phyloP scores from a whole-genome alignment of 2,329 filamentous ascomycete species.

The Botrytis deweyae region DNA sequence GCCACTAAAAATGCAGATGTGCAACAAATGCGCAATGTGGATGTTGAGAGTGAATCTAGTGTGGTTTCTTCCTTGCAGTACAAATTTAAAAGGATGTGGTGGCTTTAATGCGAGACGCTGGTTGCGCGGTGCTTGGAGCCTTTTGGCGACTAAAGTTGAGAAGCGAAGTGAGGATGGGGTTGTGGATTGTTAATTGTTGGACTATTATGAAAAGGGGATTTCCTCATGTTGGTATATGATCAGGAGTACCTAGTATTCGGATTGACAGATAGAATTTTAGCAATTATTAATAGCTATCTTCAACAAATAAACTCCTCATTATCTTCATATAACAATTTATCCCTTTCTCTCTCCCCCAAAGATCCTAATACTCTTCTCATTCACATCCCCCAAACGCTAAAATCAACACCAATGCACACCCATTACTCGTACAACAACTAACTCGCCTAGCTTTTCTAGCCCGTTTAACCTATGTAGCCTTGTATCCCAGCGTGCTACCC shows the following conservation, averaged over 20 bases:
- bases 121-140: background rate
- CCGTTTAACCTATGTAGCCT: background rate
- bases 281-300: background rate
- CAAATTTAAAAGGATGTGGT: background rate
- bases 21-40: constrained; percentile 8
- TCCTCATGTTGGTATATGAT: too few relatives aligned
- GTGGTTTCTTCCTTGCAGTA: background rate
- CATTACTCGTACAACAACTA: background rate
- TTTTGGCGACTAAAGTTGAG: background rate
- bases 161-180: background rate
- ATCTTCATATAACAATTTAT: background rate
- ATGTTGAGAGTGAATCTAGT: background rate
- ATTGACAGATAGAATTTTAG: background rate
- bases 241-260: too few relatives aligned
- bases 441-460: background rate
- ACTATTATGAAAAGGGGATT: background rate
- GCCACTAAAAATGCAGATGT: constrained; percentile 18
- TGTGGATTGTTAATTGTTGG: background rate
- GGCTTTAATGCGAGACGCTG: constrained; percentile 1
- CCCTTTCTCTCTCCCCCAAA: background rate
- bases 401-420: background rate
- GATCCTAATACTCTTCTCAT: background rate
- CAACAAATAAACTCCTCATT: background rate
- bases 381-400: background rate
- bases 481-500: background rate